phyloP scores from a whole-genome alignment of 139 green algal species.

The Auxenochlorella pyrenoidosa region DNA sequence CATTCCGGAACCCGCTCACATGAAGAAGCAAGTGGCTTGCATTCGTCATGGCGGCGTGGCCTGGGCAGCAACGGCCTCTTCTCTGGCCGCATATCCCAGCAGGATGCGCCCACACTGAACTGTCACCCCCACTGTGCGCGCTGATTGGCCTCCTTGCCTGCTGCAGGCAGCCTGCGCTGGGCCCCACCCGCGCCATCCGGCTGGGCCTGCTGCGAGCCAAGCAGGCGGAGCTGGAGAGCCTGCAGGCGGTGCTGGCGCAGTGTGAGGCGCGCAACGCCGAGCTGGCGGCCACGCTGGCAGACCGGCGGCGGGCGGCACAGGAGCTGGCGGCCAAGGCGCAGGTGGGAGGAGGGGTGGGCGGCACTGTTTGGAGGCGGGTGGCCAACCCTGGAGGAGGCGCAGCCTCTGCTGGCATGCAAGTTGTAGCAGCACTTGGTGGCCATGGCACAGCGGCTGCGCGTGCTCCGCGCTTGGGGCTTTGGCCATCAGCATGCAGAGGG shows the following conservation, averaged over 20 bases:
- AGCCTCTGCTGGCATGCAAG: neutral
- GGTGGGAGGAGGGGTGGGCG: neutral
- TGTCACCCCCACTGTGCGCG: neutral
- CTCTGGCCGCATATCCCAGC: neutral
- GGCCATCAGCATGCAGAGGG: too few relatives aligned
- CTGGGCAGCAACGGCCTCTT: neutral
- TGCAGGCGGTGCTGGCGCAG: constrained; percentile 12
- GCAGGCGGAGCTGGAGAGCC: constrained; percentile 23
- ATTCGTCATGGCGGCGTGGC: too few relatives aligned
- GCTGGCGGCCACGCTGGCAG: constrained; percentile 10
- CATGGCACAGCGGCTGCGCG: neutral
- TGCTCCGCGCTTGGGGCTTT: too few relatives aligned
- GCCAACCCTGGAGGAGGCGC: too few relatives aligned
- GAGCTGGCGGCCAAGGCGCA: constrained; percentile 29
- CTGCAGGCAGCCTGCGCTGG: constrained; percentile 19
- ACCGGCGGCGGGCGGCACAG: neutral
- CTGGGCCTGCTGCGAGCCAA: constrained; percentile 24
- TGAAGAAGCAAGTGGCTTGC: neutral
- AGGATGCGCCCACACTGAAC: neutral
- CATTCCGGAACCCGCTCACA: too few relatives aligned
- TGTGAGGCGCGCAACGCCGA: neutral
- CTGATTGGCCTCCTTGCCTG: neutral
- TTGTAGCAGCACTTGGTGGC: neutral
- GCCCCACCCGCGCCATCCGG: constrained; percentile 25
- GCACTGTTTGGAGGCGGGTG: neutral